Conservation (phyloP, 2,329 filamentous ascomycete genomes). For the Colletotrichum echinochloae region DNA sequence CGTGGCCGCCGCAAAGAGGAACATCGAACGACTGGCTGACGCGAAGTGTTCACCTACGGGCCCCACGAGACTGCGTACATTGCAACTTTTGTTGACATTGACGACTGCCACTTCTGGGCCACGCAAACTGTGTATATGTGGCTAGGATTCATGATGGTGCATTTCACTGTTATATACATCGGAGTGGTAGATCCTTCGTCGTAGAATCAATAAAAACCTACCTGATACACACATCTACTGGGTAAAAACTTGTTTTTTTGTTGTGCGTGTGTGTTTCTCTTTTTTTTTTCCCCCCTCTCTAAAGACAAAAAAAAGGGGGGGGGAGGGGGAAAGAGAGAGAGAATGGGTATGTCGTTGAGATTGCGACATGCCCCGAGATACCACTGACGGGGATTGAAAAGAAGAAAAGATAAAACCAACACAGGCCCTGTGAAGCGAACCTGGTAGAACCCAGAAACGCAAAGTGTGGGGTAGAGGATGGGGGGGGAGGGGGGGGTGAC, state of each 20-base stretch:
- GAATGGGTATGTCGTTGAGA: neutral
- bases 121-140: neutral
- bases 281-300: too few relatives aligned
- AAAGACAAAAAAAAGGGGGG: too few relatives aligned
- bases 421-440: neutral
- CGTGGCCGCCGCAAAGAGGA: constrained; percentile 1
- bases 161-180: neutral
- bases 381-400: neutral
- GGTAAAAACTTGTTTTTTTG: neutral
- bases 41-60: neutral
- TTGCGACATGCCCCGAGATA: neutral
- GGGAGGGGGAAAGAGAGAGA: too few relatives aligned
- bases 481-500: neutral
- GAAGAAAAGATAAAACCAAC: neutral
- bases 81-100: neutral
- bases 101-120: neutral
- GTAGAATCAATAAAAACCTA: neutral
- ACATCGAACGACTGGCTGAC: neutral
- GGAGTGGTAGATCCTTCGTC: neutral
- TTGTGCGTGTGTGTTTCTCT: too few relatives aligned
- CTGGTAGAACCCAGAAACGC: constrained; percentile 20
- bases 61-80: neutral
- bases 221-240: neutral
- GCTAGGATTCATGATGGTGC: neutral
- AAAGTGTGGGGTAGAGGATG: constrained; percentile 27